Evolutionary conservation across 1,139 yeast species (phyloP).

Genomic region (Scheffersomyces quercinus): DNA sequence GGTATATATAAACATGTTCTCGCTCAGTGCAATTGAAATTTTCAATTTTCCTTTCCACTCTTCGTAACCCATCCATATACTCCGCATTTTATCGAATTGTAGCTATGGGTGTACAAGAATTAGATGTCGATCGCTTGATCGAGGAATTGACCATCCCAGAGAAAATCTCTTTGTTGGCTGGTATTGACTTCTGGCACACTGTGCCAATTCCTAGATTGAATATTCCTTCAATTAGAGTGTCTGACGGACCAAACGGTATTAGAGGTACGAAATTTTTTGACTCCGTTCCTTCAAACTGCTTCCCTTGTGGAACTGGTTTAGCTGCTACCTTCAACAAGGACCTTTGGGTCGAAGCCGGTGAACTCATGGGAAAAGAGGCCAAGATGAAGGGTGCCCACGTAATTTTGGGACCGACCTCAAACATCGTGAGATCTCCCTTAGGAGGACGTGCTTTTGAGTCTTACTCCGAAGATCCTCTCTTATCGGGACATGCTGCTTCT

Average conservation of each 20-base stretch:
- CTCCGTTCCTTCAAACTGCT: constrained; percentile 36
- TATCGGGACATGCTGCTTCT: constrained; percentile 31
- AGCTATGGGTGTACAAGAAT: constrained; percentile 4
- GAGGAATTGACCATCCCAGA: constrained; percentile 46
- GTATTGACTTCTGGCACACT: constrained; percentile 60
- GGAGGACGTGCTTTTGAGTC: constrained; percentile 41
- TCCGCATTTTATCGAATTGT: not conserved
- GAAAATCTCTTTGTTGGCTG: constrained; percentile 50
- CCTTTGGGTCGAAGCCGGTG: constrained; percentile 28
- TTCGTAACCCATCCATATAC: not conserved
- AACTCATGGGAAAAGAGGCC: constrained; percentile 37
- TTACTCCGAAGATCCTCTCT: constrained; percentile 35
- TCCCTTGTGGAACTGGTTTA: constrained; percentile 39
- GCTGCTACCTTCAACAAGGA: constrained; percentile 44
- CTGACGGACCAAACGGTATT: constrained; percentile 40
- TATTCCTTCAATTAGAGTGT: constrained; percentile 34
- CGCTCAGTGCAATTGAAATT: too few relatives aligned
- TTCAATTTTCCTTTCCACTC: not conserved
- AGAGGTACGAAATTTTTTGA: constrained; percentile 35
- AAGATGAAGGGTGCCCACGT: constrained; percentile 34
- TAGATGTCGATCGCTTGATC: constrained; percentile 47
- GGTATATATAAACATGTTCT: too few relatives aligned
- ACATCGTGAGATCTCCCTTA: constrained; percentile 32
- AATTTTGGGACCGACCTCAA: constrained; percentile 37
- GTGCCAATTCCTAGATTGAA: constrained; percentile 45